Base-by-base conservation (phyloP, 2,329 filamentous ascomycete genomes). In the Sarocladium strictum region DNA sequence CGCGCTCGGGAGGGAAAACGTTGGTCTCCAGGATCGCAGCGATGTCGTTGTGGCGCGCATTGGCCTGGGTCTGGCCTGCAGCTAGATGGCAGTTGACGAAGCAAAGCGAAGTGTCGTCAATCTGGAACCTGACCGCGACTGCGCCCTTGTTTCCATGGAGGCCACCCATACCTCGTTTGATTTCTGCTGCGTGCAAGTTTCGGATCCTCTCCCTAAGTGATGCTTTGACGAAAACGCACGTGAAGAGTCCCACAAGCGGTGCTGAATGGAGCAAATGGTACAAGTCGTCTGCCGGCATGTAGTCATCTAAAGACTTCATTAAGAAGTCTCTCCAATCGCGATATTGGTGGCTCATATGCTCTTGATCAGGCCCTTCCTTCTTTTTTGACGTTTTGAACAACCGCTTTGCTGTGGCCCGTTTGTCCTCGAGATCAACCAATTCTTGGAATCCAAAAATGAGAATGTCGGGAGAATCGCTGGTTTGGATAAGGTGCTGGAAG, bases 71-170 rank as follows among this genome's bases (percentile, higher is more conserved):
- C 69, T 99, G 94, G 0, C 94, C 94, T 0, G 94, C 94, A 17
- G 94, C 94, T 56, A 99, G 76, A 80, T 99, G 94, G 67, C 94
- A 99, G 67, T 99, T 99, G 72, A 97, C 82, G 70, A 99, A 93
- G 72, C 94, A 99, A 33, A 99, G 72, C 1, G 93, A 97, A 52
- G 87, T 94, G 69, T 99, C 92, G 64, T 99, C 94, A 2, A 99
- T 73, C 63, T 92, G 80, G 70, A 99, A 96, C n/a, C 94, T 89
- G 37, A 97, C 80, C 33, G 96, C 80, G 33, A 97, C 82, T 19
- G 92, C 94, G 58, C 94, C 94, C 75, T 99, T 99, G 74, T 99
- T 99, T 27, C 94, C 94, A 66, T 97, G 90, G 58, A 93, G 75
- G 17, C 94, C 94, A 51, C 92, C 93, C 88, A 99, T 94, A 54